Evolutionary conservation across 768 basidiomycete genomes (phyloP), one percentile per base, ranked within the genome.

Genomic region (Paxillus involutus): DNA sequence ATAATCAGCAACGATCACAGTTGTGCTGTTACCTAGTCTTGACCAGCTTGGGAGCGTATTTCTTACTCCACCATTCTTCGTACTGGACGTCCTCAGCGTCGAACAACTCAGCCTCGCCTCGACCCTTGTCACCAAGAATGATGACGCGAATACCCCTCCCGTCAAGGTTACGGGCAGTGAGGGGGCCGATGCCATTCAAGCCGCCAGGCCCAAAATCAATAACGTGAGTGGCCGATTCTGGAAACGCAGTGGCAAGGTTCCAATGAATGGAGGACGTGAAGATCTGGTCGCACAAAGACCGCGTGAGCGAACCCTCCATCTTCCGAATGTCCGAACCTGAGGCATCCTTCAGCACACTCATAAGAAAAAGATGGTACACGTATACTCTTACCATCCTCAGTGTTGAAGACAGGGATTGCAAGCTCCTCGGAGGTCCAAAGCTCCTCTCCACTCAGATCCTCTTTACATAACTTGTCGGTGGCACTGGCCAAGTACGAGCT

Each of bases 201-300:
- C 96, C 95, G 56, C 97, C 96, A 2, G 97, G 93, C 49, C 97
- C 97, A 63, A 99, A 98, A 72, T 99, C 97, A 58, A 98, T 76
- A 3, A 92, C 89, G 69, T 99, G 97, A 4, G 95, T 98, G 0
- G 94, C 93, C 9, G 86, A 81, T 56, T 89, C 80, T 1, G 94
- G 91, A 82, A 98, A 96, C 57, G 85, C 76, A 33, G 92, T 95
- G 6, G 94, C 94, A 63, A 86, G 86, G 40, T 80, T 75, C 97
- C 97, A 98, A 74, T 97, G 90, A 60, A 99, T 94, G 12, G 92
- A 90, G 32, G 78, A 80, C 1, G 88, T 91, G 71, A 96, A 96
- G 61, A 98, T 94, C 68, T 96, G 94, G 59, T 94, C 91, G 71
- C 89, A 94, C 24, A 99, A 80, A 0, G 91, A 92, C 19, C 84